Evolutionary conservation across 805 yeast genomes (phyloP).

Genomic region (Teunomyces tritomae): DNA sequence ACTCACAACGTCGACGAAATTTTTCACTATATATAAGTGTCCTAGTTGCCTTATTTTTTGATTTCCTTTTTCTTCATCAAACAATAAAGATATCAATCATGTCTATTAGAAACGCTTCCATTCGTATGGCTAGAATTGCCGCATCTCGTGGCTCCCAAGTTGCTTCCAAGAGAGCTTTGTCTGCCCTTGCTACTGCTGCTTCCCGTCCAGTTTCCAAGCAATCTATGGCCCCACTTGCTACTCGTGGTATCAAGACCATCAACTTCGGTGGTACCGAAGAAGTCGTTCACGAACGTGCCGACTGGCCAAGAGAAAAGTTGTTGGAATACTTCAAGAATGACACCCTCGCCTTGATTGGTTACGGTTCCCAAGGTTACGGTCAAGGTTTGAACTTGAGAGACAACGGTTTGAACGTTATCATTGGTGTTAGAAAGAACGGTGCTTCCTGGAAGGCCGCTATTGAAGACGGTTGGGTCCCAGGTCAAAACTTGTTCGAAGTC

Average conservation of each 20-base stretch:
- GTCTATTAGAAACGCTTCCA: conserved; percentile 45
- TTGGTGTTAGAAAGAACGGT: conserved; percentile 98
- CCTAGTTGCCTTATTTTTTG: background rate
- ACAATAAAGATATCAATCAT: conserved; percentile 16
- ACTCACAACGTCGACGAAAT: conserved; percentile 5
- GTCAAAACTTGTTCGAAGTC: conserved; percentile 94
- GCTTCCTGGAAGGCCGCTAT: conserved; percentile 99
- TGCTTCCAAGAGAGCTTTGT: conserved; percentile 65
- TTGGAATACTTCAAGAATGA: conserved; percentile 96
- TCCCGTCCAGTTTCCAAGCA: conserved; percentile 42
- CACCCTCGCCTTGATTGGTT: conserved; percentile 96
- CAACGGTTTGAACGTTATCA: conserved; percentile 95
- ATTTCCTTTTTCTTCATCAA: conserved; percentile 5
- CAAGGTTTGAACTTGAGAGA: conserved; percentile 99
- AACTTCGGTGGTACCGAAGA: conserved; percentile 96
- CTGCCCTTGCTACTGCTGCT: conserved; percentile 48
- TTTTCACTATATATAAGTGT: conserved; percentile 6
- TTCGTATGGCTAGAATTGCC: conserved; percentile 48
- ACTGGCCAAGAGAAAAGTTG: conserved; percentile 98
- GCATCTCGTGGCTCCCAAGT: conserved; percentile 41
- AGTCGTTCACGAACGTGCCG: conserved; percentile 96
- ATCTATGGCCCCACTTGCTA: conserved; percentile 47
- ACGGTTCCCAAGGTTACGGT: conserved; percentile 99
- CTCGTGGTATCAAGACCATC: conserved; percentile 94
- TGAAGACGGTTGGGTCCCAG: conserved; percentile 99